These are phyloP conservation scores for Rhodotorula sp. DNA, from an alignment of 1,284 basidiomycete genomes.

Conservation along the genomic window DNA sequence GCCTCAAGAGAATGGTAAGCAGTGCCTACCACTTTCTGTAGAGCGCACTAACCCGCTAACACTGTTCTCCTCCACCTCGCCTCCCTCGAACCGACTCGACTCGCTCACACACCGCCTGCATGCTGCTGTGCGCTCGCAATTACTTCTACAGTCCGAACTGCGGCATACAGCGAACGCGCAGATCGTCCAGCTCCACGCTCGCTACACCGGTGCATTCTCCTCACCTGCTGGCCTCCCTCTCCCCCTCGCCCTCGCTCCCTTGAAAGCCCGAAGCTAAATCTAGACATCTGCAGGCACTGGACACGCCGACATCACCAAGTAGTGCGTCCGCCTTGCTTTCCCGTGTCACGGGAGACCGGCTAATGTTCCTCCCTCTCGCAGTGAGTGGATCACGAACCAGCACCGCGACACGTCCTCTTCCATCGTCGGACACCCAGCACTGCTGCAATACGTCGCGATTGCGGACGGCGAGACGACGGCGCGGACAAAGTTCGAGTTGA, in stretches of 20 bases:
- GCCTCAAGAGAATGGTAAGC: constrained; percentile 3
- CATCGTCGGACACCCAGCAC: constrained; percentile 83
- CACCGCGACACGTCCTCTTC: constrained; percentile 90
- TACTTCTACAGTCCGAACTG: constrained; percentile 62
- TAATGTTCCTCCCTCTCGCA: constrained; percentile 48
- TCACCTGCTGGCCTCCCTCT: background rate
- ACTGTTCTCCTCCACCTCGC: background rate
- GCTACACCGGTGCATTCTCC: constrained; percentile 69
- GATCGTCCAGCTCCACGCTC: constrained; percentile 87
- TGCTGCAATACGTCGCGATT: constrained; percentile 82
- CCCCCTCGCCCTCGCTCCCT: background rate
- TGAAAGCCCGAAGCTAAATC: too few species aligned
- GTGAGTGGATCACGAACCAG: constrained; percentile 97
- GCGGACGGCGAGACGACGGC: constrained; percentile 91
- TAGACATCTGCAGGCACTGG: constrained; percentile 54
- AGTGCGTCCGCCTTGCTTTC: constrained; percentile 57
- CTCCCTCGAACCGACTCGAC: too few species aligned
- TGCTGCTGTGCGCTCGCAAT: background rate
- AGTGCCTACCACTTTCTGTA: too few species aligned
- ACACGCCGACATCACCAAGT: constrained; percentile 90
- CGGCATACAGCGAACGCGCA: constrained; percentile 93
- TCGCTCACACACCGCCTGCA: background rate
- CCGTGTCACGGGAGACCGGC: background rate
- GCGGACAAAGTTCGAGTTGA: constrained; percentile 89
- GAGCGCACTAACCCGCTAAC: background rate